Evolutionary conservation across 2,329 filamentous ascomycete species (phyloP), one percentile per base, ranked within the genome.

Genomic region (Alternaria sp.): DNA sequence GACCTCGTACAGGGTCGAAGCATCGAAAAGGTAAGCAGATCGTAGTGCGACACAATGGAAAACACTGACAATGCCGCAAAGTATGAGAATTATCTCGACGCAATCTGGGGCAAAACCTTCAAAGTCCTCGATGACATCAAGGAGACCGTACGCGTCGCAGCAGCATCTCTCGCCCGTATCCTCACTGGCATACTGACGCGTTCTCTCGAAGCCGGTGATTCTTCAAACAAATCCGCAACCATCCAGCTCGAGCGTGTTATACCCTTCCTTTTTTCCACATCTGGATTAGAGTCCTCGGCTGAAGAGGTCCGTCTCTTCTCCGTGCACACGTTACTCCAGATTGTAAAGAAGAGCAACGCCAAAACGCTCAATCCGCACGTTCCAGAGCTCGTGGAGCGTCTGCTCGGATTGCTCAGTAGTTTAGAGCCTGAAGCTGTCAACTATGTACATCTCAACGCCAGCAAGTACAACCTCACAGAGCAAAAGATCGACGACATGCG

Each of bases 81-180:
- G 77, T 98, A 97, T 69, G 91, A 94, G 67, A 87, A 87, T 57
- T 93, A 95, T 72, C 90, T 98, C 50, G 85, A 89, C 53, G 86
- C 92, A 21, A 92, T 98, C 48, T 97, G 95, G 90, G 86, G 85
- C 10, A 87, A 90, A 28, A 90, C 92, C 0, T 90, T 98, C 77
- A 96, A 92, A 71, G 93, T 99, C 0, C 82, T 98, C 5, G 95
- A 99, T 75, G 95, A 99, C 75, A 96, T 98, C 76, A 99, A 99
- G 75, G 90, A 90, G 7, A 93, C 90, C 1, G 95, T 99, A 4
- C 86, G 95, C 51, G 83, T 85, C 34, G 90, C 93, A 1, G 95
- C 95, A 1, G 84, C 93, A 44, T 88, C 88, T 59, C 84, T 99
- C 4, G 96, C 93, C 70, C 89, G 93, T 74, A 87, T 88, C 0